These are phyloP conservation scores for Phytopythium aichiense DNA, from an alignment of 352 stramenopile species.

Conservation along the genomic window DNA sequence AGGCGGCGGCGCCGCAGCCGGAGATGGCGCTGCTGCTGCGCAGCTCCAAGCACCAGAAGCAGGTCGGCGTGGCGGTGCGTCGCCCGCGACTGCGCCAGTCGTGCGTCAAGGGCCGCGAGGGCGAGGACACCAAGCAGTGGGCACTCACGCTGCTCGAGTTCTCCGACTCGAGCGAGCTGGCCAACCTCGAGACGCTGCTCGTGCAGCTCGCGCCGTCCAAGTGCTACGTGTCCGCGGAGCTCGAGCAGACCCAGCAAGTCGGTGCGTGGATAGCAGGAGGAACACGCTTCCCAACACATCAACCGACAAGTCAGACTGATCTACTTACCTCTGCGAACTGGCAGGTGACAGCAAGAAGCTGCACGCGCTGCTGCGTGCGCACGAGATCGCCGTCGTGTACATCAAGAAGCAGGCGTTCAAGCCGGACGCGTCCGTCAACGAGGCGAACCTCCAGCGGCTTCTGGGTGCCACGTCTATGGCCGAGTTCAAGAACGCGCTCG, in stretches of 20 bases:
- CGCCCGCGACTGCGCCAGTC: constrained; percentile 64
- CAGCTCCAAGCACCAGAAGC: constrained; percentile 79
- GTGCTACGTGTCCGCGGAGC: constrained; percentile 60
- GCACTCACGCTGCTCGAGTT: constrained; percentile 76
- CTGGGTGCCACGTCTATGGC: constrained; percentile 50
- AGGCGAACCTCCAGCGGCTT: constrained; percentile 64
- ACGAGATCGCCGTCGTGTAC: constrained; percentile 52
- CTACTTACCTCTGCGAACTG: neutral
- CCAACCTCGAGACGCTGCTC: constrained; percentile 80
- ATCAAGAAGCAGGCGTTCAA: constrained; percentile 75
- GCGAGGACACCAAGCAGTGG: constrained; percentile 84
- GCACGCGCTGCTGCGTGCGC: constrained; percentile 62
- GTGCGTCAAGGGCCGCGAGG: constrained; percentile 61
- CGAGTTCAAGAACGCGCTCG: constrained; percentile 59
- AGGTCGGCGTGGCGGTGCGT: constrained; percentile 73
- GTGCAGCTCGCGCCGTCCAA: constrained; percentile 75
- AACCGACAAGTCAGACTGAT: neutral
- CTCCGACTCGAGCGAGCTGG: constrained; percentile 80
- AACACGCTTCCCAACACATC: neutral
- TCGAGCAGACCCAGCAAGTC: constrained; percentile 49
- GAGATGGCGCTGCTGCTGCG: constrained; percentile 80
- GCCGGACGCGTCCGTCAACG: constrained; percentile 21
- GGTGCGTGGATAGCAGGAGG: constrained; percentile 12
- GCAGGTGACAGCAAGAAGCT: constrained; percentile 79
- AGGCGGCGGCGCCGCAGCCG: constrained; percentile 26